Evolutionary conservation across 2,329 filamentous ascomycete genomes (phyloP).

Genomic region (Ilyonectria destructans): DNA sequence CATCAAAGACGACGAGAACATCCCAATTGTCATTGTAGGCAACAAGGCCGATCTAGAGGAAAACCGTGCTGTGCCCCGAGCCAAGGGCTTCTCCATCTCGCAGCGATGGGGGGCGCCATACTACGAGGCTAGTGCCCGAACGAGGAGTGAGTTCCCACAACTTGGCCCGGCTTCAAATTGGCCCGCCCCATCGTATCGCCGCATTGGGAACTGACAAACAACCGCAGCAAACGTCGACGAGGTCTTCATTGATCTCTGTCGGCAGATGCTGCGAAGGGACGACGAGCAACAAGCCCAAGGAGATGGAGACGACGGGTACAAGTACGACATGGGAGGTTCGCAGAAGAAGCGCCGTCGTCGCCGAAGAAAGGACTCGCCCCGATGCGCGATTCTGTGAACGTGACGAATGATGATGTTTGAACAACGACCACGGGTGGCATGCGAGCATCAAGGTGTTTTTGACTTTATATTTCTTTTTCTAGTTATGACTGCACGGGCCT

Average conservation of each 20-base stretch:
- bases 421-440: constrained; percentile 40
- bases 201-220: constrained; percentile 47
- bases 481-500: constrained; percentile 7
- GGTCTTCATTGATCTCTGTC: constrained; percentile 87
- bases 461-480: not conserved
- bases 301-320: constrained; percentile 60
- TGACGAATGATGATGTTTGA: constrained; percentile 2
- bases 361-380: constrained; percentile 55
- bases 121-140: constrained; percentile 90
- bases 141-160: constrained; percentile 70
- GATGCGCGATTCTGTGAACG: constrained; percentile 62
- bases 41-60: constrained; percentile 95
- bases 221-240: constrained; percentile 87
- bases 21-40: constrained; percentile 91
- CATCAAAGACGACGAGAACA: constrained; percentile 89
- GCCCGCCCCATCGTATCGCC: constrained; percentile 28
- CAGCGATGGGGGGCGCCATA: constrained; percentile 92
- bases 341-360: constrained; percentile 52
- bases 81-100: constrained; percentile 87
- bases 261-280: constrained; percentile 86
- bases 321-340: constrained; percentile 55
- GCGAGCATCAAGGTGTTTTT: not conserved
- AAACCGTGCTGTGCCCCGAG: constrained; percentile 83
- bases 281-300: constrained; percentile 59
- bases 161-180: not conserved